phyloP scores from a whole-genome alignment of 2,329 filamentous ascomycete genomes.

The Penicillium sp. region DNA sequence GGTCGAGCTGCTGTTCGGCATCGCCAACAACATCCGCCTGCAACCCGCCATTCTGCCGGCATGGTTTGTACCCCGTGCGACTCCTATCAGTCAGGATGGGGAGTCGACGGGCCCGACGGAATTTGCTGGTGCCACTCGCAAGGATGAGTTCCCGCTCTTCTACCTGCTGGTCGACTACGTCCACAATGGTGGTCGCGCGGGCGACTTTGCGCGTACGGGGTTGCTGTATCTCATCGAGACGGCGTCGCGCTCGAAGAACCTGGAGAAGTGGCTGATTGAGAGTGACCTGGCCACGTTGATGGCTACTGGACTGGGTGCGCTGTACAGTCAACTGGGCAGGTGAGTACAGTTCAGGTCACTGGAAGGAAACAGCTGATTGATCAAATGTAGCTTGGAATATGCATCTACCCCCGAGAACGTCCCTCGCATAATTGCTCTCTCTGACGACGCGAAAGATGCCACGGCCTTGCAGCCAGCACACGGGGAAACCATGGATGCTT shows the following conservation, averaged over 20 bases:
- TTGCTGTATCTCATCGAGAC: slow-evolving; percentile 94
- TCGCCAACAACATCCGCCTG: slow-evolving; percentile 90
- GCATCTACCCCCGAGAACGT: slow-evolving; percentile 65
- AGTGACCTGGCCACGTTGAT: slow-evolving; percentile 94
- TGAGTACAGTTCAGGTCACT: slow-evolving; percentile 46
- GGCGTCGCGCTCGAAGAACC: slow-evolving; percentile 69
- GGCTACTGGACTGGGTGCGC: slow-evolving; percentile 86
- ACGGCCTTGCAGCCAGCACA: slow-evolving; percentile 75
- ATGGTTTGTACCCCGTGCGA: slow-evolving; percentile 70
- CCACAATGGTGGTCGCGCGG: slow-evolving; percentile 87
- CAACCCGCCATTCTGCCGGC: slow-evolving; percentile 80
- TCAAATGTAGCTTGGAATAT: slow-evolving; percentile 66
- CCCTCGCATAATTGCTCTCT: slow-evolving; percentile 79
- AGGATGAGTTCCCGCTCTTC: slow-evolving; percentile 91
- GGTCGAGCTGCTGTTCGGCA: slow-evolving; percentile 89
- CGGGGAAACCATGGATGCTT: slow-evolving; percentile 82
- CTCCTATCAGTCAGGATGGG: slow-evolving; percentile 35
- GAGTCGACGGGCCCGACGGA: slow-evolving; percentile 49
- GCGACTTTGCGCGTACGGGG: slow-evolving; percentile 92
- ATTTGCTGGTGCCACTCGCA: slow-evolving; percentile 79
- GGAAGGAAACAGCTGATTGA: slow-evolving; percentile 45
- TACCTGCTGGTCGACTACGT: slow-evolving; percentile 96
- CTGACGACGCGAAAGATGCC: slow-evolving; percentile 73
- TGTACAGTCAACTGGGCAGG: slow-evolving; percentile 64
- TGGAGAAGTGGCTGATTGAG: slow-evolving; percentile 96